These are phyloP conservation scores for Amorphotheca resinae DNA, from an alignment of 495 filamentous ascomycete species.

Conservation along the genomic window DNA sequence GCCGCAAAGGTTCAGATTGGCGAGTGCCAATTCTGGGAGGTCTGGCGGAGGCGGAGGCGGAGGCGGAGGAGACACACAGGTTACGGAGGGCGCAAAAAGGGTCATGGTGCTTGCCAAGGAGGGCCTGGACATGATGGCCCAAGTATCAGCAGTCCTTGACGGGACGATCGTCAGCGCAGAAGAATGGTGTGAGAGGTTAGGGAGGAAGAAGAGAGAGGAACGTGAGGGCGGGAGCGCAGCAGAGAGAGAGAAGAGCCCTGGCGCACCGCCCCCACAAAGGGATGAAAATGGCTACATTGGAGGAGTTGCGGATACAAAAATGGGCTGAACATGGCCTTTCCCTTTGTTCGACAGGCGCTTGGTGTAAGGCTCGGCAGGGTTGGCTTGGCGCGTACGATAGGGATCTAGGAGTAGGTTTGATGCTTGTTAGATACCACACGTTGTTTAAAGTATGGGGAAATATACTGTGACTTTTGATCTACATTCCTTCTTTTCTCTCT, in stretches of 20 bases:
- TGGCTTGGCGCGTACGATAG: not conserved
- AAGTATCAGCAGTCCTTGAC: constrained; percentile 69
- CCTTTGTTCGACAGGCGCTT: not conserved
- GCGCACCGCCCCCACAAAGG: not conserved
- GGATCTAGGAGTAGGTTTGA: not conserved
- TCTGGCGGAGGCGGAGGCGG: constrained; percentile 9
- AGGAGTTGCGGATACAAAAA: not conserved
- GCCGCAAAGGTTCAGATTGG: constrained; percentile 59
- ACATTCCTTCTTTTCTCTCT: no score
- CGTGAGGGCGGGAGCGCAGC: not conserved
- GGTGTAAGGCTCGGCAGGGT: not conserved
- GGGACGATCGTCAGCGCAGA: constrained; percentile 79
- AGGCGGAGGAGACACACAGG: constrained; percentile 22
- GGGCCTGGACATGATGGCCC: constrained; percentile 77
- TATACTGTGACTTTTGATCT: not conserved
- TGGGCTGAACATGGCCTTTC: not conserved
- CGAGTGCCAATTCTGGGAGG: constrained; percentile 20
- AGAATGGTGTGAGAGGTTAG: constrained; percentile 69
- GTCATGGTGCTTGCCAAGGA: constrained; percentile 76
- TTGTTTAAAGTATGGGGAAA: not conserved
- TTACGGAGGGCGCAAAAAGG: constrained; percentile 44
- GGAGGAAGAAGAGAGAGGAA: constrained; percentile 35
- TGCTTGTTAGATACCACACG: not conserved
- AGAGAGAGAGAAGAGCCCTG: not conserved
- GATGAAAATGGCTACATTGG: not conserved